Evolutionary conservation across 306 rosid species (phyloP).

Genomic region (Citrullus amarus): DNA sequence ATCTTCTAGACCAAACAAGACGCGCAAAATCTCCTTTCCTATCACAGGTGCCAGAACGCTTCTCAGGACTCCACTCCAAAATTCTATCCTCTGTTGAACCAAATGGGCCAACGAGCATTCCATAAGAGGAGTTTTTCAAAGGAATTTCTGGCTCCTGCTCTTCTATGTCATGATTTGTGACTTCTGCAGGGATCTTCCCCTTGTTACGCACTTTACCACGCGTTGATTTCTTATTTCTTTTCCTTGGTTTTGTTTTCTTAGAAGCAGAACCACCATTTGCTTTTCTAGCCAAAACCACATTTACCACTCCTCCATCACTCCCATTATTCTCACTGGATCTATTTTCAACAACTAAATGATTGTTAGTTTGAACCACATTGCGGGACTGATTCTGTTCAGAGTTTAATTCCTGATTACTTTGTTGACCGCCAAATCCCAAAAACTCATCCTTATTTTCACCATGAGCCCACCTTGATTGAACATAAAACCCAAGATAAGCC

Average conservation of each 20-base stretch:
- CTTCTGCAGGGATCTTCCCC: constrained; percentile 21
- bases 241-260: constrained; percentile 26
- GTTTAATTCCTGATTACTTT: constrained; percentile 18
- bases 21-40: constrained; percentile 58
- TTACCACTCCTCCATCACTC: constrained; percentile 21
- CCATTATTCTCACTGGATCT: constrained; percentile 18
- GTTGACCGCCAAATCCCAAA: constrained; percentile 47
- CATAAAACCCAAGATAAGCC: constrained; percentile 78
- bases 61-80: constrained; percentile 56
- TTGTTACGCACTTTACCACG: constrained; percentile 39
- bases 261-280: constrained; percentile 28
- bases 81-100: constrained; percentile 57
- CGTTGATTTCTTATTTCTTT: constrained; percentile 32
- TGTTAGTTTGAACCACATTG: constrained; percentile 24
- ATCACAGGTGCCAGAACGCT: constrained; percentile 53
- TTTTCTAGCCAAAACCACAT: constrained; percentile 38
- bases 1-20: constrained; percentile 67
- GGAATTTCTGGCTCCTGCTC: constrained; percentile 50
- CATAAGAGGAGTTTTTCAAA: constrained; percentile 54
- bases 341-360: constrained; percentile 21
- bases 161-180: constrained; percentile 34
- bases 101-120: constrained; percentile 85
- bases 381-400: constrained; percentile 25
- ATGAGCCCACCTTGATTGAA: constrained; percentile 81
- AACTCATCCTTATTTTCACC: constrained; percentile 41